Conservation (phyloP, 305 asterid species). For the Fraxinus greggii region DNA sequence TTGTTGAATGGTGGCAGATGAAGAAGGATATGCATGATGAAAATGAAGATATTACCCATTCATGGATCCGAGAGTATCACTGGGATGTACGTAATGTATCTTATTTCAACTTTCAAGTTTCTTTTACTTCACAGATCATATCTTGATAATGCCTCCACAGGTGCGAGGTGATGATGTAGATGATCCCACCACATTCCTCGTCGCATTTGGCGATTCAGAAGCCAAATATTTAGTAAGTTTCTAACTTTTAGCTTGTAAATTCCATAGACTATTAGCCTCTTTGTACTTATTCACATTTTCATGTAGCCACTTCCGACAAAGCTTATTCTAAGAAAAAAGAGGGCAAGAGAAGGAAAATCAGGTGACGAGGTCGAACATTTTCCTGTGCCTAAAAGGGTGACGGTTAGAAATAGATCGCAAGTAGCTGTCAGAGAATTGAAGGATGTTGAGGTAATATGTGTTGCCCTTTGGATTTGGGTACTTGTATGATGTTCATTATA, state of each 20-base stretch:
- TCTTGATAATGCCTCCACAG: constrained; percentile 38
- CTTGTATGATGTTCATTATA: background rate
- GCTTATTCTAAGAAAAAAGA: constrained; percentile 80
- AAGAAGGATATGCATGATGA: constrained; percentile 84
- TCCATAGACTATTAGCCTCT: background rate
- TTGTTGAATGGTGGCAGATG: constrained; percentile 50
- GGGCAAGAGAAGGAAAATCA: constrained; percentile 86
- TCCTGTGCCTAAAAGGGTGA: constrained; percentile 73
- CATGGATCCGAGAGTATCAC: constrained; percentile 94
- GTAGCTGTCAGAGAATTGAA: constrained; percentile 59
- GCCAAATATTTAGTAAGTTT: constrained; percentile 68
- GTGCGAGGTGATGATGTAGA: constrained; percentile 77
- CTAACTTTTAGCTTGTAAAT: constrained; percentile 3
- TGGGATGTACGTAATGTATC: constrained; percentile 69
- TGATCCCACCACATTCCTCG: constrained; percentile 78
- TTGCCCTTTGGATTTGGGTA: background rate
- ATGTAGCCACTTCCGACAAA: constrained; percentile 88
- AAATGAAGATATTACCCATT: constrained; percentile 72
- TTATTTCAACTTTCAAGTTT: background rate
- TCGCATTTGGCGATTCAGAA: constrained; percentile 65
- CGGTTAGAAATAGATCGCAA: constrained; percentile 65
- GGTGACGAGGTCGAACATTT: constrained; percentile 74
- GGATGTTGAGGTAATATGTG: constrained; percentile 59
- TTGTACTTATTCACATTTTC: constrained; percentile 7
- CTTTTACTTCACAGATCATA: constrained; percentile 18